phyloP scores from a whole-genome alignment of 2,329 filamentous ascomycete genomes.

The Coniochaeta sp. region DNA sequence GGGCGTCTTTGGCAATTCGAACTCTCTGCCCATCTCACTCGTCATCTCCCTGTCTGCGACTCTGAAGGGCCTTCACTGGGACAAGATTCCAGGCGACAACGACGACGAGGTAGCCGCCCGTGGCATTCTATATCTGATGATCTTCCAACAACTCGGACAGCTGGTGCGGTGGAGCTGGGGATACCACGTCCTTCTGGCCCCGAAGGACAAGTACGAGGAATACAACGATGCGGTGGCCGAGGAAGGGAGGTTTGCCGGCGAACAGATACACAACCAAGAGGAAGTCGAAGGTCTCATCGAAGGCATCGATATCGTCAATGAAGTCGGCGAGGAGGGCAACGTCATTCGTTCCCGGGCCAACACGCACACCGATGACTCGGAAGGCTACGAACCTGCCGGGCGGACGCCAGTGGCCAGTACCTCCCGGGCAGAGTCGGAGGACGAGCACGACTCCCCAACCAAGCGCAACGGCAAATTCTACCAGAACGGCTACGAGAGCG shows the following conservation, averaged over 20 bases:
- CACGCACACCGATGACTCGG: constrained; percentile 32
- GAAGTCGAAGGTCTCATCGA: constrained; percentile 38
- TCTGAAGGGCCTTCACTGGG: constrained; percentile 87
- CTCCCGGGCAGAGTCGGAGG: constrained; percentile 41
- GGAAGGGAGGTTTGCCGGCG: constrained; percentile 52
- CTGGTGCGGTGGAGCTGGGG: constrained; percentile 97
- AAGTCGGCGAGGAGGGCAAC: constrained; percentile 25
- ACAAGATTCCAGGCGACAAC: constrained; percentile 82
- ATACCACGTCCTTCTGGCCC: constrained; percentile 88
- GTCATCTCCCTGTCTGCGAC: constrained; percentile 92
- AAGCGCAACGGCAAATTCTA: constrained; percentile 7
- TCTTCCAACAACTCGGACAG: constrained; percentile 96
- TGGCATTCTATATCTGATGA: constrained; percentile 89
- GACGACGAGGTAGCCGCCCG: constrained; percentile 90
- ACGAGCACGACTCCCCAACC: constrained; percentile 28
- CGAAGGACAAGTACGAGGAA: constrained; percentile 64
- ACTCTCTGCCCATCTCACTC: constrained; percentile 93
- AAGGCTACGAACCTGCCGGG: constrained; percentile 45
- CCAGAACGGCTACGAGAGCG: constrained; percentile 7
- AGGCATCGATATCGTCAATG: constrained; percentile 32
- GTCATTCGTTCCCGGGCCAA: constrained; percentile 6
- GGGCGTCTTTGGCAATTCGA: constrained; percentile 93
- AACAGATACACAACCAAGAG: constrained; percentile 31
- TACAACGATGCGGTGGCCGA: constrained; percentile 48
- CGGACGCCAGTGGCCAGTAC: constrained; percentile 44